Evolutionary conservation across 2,329 filamentous ascomycete genomes (phyloP), one percentile per base, ranked within the genome.

Genomic region (Spiromastix sp.): DNA sequence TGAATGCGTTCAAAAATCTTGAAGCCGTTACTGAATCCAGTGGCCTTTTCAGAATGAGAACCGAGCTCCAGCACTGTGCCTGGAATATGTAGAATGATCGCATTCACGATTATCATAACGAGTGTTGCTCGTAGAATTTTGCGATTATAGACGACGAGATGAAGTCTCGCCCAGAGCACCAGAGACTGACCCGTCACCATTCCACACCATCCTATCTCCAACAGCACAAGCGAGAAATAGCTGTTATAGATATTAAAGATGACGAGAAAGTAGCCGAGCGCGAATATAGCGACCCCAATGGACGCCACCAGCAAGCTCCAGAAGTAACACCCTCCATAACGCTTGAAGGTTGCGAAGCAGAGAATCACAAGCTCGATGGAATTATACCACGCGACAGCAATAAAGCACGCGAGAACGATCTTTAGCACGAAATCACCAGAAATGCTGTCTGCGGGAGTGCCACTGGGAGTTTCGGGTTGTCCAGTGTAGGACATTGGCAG

Each of bases 1-100:
- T 75, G 70, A 12, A 74, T 61, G 48, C 70, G 69, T 43, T 75
- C 72, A 56, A 70, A 63, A 22, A 66, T 47, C 28, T 63, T 59
- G 47, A 65, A 67, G 4, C 56, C 60, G 3, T 37, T 39, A 13
- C 52, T 49, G 39, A 55, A 65, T 8, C 39, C 34, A 22, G 37
- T 12, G 5, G 34, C 38, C 9, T 42, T 28, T 18, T 12, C 11
- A n/a, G n/a, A n/a, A n/a, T n/a, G n/a, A 15, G 34, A 17, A 41
- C 66, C 66, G 27, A 55, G 57, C 26, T 63, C 63, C 38, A 58
- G 66, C 8, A 66, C 57, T 4, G 61, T 64, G 7, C 60, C 67
- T 9, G 66, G 63, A 27, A 67, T 45, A 42, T 68, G 63, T 25
- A 67, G 53, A 15, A 59, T 41, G 36, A 67, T 47, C 3, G 60